A percentile compares a stretch with the other conserved stretches of the same genome.
Evolutionary conservation across 2,329 filamentous ascomycete genomes (phyloP).

Genomic region (Lecanosticta acicola): DNA sequence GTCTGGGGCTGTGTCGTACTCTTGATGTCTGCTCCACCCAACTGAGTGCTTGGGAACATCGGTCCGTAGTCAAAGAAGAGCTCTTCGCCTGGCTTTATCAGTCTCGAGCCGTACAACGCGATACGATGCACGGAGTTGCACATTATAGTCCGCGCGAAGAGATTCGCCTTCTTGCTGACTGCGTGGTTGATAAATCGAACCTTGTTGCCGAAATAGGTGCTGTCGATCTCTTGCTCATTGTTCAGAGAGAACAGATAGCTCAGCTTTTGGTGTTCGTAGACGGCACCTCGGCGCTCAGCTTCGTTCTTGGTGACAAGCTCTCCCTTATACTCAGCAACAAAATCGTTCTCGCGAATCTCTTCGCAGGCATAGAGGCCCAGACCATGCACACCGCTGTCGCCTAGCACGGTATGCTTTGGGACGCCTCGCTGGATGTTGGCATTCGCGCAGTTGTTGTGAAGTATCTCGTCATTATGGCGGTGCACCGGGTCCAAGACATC

Average conservation of each 20-base stretch:
- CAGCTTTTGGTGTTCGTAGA: slow-evolving; percentile 55
- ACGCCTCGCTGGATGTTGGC: slow-evolving; percentile 64
- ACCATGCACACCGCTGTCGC: slow-evolving; percentile 65
- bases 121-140: slow-evolving; percentile 71
- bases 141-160: slow-evolving; percentile 62
- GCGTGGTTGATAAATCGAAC: slow-evolving; percentile 81
- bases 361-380: slow-evolving; percentile 72
- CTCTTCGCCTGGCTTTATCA: slow-evolving; percentile 68
- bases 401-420: slow-evolving; percentile 61
- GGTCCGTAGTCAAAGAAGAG: slow-evolving; percentile 73
- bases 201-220: slow-evolving; percentile 71
- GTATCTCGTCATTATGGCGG: slow-evolving; percentile 53
- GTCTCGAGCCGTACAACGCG: slow-evolving; percentile 61
- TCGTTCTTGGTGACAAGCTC: slow-evolving; percentile 68
- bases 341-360: slow-evolving; percentile 61
- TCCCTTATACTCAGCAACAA: slow-evolving; percentile 74
- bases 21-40: slow-evolving; percentile 20
- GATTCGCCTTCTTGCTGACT: slow-evolving; percentile 50
- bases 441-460: slow-evolving; percentile 62
- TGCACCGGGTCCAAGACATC: slow-evolving; percentile 66
- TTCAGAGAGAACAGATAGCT: slow-evolving; percentile 58
- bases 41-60: slow-evolving; percentile 24
- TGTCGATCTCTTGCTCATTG: slow-evolving; percentile 56
- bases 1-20: slow-evolving; percentile 3
- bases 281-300: slow-evolving; percentile 62